Base-by-base conservation (phyloP, 371 early-diverging fungal species). In the Mucor sp. region DNA sequence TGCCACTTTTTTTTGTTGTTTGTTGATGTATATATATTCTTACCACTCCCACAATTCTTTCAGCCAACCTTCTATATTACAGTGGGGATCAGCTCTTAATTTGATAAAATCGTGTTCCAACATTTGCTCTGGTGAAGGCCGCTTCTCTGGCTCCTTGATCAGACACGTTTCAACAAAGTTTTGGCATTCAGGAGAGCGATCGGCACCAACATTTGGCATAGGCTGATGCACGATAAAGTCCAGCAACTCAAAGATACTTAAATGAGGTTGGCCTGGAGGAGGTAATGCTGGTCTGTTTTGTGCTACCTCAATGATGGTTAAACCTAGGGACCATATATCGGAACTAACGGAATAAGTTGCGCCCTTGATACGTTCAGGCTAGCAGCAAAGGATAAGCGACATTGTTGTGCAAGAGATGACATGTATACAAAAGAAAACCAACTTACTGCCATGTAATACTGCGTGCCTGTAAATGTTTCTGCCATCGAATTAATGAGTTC, bases 331-430 rank as follows among this genome's bases (percentile, higher is more conserved):
- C 99, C 99, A 98, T 37, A 96, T 90, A 74, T 98, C 99, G 19
- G 94, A 93, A 61, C 91, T 92, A 12, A 94, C 93, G 4, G 94
- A 87, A 77, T 97, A 97, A 37, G 87, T 85, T 64, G 84, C 88
- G 53, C 96, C 97, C 76, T 93, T 91, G 65, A 98, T 97, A 39
- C 99, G 91, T 74, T 98, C 99, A 58, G 99, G 99, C 88, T 86
- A 85, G 77, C 23, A 9, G 77, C 25, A 11, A 63, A 77, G 3
- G 27, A 25, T 25, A 27, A 28, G 56, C 14, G 35, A 9, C 19
- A 33, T 15, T 1, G 15, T 19, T 3, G 15, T 28, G 17, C 32
- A 32, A 41, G 41, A 41, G 9, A 35, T 35, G 37, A 35, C 17
- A 41, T 41, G 4, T 56, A n/a, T n/a, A n/a, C n/a, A n/a, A n/a